Evolutionary conservation across 179 eudicot species (phyloP), one percentile per base, ranked within the genome.

Genomic region (Spinacia oleracea): DNA sequence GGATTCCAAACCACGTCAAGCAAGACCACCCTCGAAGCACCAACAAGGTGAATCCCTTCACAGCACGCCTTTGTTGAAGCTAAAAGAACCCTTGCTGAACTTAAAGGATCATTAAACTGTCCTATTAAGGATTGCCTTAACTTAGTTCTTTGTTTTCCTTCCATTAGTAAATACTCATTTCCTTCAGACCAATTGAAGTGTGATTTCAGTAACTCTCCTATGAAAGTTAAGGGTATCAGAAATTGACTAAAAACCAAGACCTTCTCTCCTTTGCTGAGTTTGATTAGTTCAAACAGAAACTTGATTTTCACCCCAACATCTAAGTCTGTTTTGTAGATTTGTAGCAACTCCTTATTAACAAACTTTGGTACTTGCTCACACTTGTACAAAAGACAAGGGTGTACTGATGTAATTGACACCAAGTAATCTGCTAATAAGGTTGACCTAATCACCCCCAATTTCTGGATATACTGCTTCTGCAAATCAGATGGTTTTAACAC

Each of bases 1-100:
- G 89, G 89, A 27, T 87, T 87, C 89, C 89, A 87, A 8, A 79
- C 84, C 6, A 83, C 86, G 50, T 87, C 89, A 1, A 87, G 87
- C 72, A 87, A 62, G 32, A 87, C 86, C 34, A 87, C 89, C 77
- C 89, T 80, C 0, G 89, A 87, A 3, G 89, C 87, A 50, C 89
- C 89, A 0, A 85, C 85, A 5, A 87, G 79, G 27, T 80, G 80
- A 55, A 87, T 87, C 16, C 89, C 89, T 65, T 87, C 89, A 43
- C 78, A 78, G 43, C 89, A 87, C 23, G 89, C 87, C 80, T 65
- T 82, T 9, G 84, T 87, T 0, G 89, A 87, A 11, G 89, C 89
- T 1, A 87, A 79, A 32, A 87, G 78, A 21, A 87, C 87, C 60
- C 79, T 63, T 6, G 82, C 84, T 9, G 76, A 74, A 60, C 87